These are phyloP conservation scores for Sporothrix globosa DNA, from an alignment of 2,329 filamentous ascomycete genomes.

Conservation along the genomic window DNA sequence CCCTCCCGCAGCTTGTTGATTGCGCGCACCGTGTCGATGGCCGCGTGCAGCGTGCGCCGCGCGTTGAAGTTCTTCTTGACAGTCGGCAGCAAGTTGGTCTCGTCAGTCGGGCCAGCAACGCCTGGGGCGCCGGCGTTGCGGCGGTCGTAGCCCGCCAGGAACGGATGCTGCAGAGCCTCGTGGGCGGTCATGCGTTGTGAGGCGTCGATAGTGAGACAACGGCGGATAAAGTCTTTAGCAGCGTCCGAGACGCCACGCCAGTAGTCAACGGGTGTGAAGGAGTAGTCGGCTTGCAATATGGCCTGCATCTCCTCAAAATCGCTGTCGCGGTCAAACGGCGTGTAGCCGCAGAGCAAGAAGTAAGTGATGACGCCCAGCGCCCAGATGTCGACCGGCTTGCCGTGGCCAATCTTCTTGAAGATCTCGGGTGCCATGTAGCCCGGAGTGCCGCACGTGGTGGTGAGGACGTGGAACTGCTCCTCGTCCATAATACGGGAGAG, in stretches of 20 bases:
- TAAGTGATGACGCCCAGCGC: constrained; percentile 98
- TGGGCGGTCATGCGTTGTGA: constrained; percentile 87
- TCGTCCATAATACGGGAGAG: constrained; percentile 98
- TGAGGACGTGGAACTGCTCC: constrained; percentile 95
- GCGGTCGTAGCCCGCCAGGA: constrained; percentile 59
- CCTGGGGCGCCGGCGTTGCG: not conserved
- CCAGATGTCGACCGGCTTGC: constrained; percentile 98
- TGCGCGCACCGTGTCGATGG: constrained; percentile 70
- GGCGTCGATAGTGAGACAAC: constrained; percentile 89
- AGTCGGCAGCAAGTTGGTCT: constrained; percentile 64
- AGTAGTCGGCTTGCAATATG: constrained; percentile 94
- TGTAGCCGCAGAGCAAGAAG: constrained; percentile 97
- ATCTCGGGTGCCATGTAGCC: constrained; percentile 99
- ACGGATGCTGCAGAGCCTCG: constrained; percentile 69
- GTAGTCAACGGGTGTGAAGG: constrained; percentile 91
- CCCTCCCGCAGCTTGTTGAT: constrained; percentile 72
- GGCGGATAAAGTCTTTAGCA: constrained; percentile 88
- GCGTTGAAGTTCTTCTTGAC: constrained; percentile 78
- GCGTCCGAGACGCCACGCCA: constrained; percentile 89
- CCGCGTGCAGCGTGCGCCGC: constrained; percentile 67
- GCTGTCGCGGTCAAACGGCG: constrained; percentile 93
- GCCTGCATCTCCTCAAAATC: constrained; percentile 99
- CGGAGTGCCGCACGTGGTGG: constrained; percentile 95
- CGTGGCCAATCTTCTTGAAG: constrained; percentile 97
- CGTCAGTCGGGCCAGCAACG: constrained; percentile 49